Conservation (phyloP, 2,329 filamentous ascomycete genomes). For the Nemania bipapillata region DNA sequence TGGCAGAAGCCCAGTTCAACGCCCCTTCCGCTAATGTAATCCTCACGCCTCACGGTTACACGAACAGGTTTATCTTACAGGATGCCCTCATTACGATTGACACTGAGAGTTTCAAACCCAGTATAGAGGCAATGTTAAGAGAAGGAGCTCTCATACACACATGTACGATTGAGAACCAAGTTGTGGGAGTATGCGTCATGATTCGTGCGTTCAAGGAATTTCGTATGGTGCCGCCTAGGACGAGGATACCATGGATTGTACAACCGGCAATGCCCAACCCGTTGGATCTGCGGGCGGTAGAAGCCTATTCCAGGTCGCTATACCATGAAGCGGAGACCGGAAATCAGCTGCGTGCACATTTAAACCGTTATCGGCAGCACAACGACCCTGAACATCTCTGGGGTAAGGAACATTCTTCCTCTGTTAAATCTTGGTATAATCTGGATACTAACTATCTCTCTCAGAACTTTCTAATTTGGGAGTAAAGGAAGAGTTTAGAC, state of each 20-base stretch:
- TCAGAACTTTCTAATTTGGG: constrained; percentile 11
- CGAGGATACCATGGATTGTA: not conserved
- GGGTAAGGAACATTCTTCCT: constrained; percentile 11
- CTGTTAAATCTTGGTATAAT: not conserved
- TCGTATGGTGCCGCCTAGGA: not conserved
- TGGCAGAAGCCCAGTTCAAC: constrained; percentile 9
- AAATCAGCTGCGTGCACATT: not conserved
- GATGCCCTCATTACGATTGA: constrained; percentile 13
- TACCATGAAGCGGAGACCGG: not conserved
- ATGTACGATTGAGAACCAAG: not conserved
- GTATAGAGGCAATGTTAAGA: not conserved
- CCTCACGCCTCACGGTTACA: constrained; percentile 16
- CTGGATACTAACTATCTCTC: not conserved
- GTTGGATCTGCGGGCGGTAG: not conserved
- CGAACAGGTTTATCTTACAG: constrained; percentile 4
- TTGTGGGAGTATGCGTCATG: constrained; percentile 20
- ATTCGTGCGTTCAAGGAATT: not conserved
- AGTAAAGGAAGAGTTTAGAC: constrained; percentile 17
- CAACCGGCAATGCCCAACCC: not conserved
- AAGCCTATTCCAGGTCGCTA: not conserved
- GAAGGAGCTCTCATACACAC: constrained; percentile 10
- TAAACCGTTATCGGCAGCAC: not conserved
- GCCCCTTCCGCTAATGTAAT: not conserved
- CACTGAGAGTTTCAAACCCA: not conserved
- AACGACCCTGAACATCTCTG: not conserved